A percentile compares a stretch with the other conserved stretches of the same genome.
These are phyloP conservation scores for Piromyces sp. DNA, from an alignment of 192 early-diverging fungal genomes.

Conservation along the genomic window DNA sequence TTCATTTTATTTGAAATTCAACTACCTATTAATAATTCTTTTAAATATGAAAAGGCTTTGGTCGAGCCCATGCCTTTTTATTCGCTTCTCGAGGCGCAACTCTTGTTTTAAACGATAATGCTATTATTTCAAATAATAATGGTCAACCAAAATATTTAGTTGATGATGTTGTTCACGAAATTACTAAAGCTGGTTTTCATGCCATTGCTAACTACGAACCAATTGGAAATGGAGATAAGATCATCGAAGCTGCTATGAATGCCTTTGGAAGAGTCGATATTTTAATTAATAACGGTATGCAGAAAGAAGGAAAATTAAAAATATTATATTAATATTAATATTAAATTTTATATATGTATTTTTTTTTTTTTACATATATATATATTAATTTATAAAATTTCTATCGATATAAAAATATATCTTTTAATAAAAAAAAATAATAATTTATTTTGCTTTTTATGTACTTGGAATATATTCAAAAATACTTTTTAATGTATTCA, in stretches of 20 bases:
- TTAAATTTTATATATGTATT: too few relatives aligned
- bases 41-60: background rate
- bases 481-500: too few relatives aligned
- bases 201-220: slow-evolving; percentile 89
- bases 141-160: background rate
- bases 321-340: too few relatives aligned
- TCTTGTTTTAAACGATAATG: background rate
- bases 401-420: too few relatives aligned
- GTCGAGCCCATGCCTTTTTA: background rate
- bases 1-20: too few relatives aligned
- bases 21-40: too few relatives aligned
- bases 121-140: background rate
- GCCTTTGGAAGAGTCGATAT: slow-evolving; percentile 90
- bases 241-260: slow-evolving; percentile 91
- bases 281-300: slow-evolving; percentile 70
- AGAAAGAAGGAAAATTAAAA: too few relatives aligned
- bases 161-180: background rate
- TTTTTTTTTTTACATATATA: too few relatives aligned
- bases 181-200: background rate
- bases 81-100: background rate
- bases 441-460: too few relatives aligned
- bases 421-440: too few relatives aligned
- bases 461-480: too few relatives aligned
- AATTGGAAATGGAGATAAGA: slow-evolving; percentile 92
- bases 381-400: too few relatives aligned